Base-by-base conservation (phyloP, 1,284 basidiomycete species). In the Marasmius oreades region DNA sequence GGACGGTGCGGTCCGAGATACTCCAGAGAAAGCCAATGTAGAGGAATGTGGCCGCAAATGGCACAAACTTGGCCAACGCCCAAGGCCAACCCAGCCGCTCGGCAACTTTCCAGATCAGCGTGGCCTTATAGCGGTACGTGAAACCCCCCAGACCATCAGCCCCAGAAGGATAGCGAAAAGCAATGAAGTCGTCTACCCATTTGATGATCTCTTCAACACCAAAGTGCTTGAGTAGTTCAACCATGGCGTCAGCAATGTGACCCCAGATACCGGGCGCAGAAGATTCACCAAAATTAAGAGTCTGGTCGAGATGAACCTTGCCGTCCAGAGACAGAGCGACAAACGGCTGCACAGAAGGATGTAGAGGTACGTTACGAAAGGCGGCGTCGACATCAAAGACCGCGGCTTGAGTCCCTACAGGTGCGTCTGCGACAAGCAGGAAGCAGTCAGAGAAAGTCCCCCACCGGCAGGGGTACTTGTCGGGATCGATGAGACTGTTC, bases 21-120 rank as follows among this genome's bases (percentile, higher is more conserved):
- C 71, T 63, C 74, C 75, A 78, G 1, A 63, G 11, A 56, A 77
- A 76, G n/a, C 76, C 72, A 0, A 76, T 62, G 55, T 76, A 77
- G 3, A 48, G 63, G 55, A 73, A 71, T 0, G 36, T 31, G 7
- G 56, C 20, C 1, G 61, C 55, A 56, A 76, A 76, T 1, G 63
- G 62, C 0, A 54, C 11, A 22, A 65, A 65, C 55, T 74, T 74
- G 0, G 62, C 62, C 0, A 43, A 55, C 26, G 67, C 66, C 69
- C 69, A 73, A 0, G 71, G 71, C 62, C 66, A 66, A 1, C 70
- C 67, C 0, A 73, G 59, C 5, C 54, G 33, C 0, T 52, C 23
- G 0, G 68, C 62, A 3, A 66, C 57, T 0, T 24, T 12, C 57
- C 64, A 65, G 2, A 67, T 60, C 8, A 61, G 45, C 1, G 57